phyloP scores from a whole-genome alignment of 2,329 filamentous ascomycete genomes.

The Fusarium dimerum region DNA sequence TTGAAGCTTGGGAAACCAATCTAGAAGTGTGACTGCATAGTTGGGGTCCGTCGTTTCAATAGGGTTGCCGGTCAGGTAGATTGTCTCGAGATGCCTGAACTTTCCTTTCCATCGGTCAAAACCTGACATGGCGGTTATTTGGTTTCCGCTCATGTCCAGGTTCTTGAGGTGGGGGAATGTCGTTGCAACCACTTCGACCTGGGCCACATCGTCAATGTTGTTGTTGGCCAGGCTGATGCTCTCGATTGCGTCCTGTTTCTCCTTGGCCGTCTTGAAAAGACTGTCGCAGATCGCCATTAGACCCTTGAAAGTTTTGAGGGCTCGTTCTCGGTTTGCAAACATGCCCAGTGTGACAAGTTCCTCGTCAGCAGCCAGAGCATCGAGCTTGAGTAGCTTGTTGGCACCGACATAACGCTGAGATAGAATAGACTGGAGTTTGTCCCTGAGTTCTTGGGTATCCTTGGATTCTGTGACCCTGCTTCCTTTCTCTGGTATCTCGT shows the following conservation, averaged over 20 bases:
- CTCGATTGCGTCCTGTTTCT: conserved; percentile 75
- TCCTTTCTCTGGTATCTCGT: conserved; percentile 39
- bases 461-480: conserved; percentile 49
- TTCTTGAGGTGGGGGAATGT: conserved; percentile 86
- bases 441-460: conserved; percentile 61
- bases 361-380: conserved; percentile 71
- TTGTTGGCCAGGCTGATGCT: conserved; percentile 84
- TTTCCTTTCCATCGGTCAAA: conserved; percentile 77
- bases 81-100: conserved; percentile 76
- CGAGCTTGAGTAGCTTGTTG: conserved; percentile 79
- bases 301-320: conserved; percentile 87
- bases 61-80: conserved; percentile 78
- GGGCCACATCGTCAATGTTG: conserved; percentile 68
- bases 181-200: conserved; percentile 73
- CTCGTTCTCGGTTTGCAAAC: conserved; percentile 69
- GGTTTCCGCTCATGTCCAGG: conserved; percentile 85
- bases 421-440: conserved; percentile 71
- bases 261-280: conserved; percentile 70
- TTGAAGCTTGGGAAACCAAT: conserved; percentile 81
- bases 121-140: conserved; percentile 66
- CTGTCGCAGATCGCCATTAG: conserved; percentile 84
- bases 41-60: conserved; percentile 61
- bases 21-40: conserved; percentile 68
- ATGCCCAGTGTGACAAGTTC: conserved; percentile 74
- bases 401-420: conserved; percentile 70